These are phyloP conservation scores for Phaeosphaeriaceae sp. DNA, from an alignment of 2,329 filamentous ascomycete genomes.

Conservation along the genomic window DNA sequence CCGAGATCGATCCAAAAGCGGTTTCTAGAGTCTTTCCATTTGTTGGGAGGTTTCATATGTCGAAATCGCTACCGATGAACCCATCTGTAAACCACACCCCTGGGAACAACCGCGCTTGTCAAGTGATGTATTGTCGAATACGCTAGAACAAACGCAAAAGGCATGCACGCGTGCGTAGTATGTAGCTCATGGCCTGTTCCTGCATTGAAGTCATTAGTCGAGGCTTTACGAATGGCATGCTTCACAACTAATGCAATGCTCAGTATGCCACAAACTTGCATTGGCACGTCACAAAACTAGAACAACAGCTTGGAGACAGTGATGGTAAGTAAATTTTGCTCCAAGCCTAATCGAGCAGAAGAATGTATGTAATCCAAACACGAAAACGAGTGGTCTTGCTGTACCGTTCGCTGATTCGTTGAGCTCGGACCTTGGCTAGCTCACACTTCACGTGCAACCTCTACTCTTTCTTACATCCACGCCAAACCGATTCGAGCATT, in stretches of 20 bases:
- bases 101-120: neutral
- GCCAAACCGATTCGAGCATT: neutral
- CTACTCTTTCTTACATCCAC: neutral
- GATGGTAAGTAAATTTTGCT: neutral
- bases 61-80: neutral
- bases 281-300: no score
- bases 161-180: no score
- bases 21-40: neutral
- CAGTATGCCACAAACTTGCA: no score
- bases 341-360: neutral
- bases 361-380: neutral
- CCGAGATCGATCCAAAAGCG: neutral
- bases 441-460: slow-evolving; percentile 4
- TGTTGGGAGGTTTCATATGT: neutral
- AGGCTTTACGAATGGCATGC: neutral
- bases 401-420: slow-evolving; percentile 17
- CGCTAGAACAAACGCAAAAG: no score
- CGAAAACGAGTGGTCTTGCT: slow-evolving; percentile 3
- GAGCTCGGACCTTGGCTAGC: slow-evolving; percentile 8
- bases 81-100: neutral
- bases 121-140: no score
- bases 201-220: neutral
- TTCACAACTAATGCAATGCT: neutral
- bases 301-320: no score
- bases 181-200: no score